Conservation (phyloP, 345 rosid genomes). For the Dovyalis caffra region DNA sequence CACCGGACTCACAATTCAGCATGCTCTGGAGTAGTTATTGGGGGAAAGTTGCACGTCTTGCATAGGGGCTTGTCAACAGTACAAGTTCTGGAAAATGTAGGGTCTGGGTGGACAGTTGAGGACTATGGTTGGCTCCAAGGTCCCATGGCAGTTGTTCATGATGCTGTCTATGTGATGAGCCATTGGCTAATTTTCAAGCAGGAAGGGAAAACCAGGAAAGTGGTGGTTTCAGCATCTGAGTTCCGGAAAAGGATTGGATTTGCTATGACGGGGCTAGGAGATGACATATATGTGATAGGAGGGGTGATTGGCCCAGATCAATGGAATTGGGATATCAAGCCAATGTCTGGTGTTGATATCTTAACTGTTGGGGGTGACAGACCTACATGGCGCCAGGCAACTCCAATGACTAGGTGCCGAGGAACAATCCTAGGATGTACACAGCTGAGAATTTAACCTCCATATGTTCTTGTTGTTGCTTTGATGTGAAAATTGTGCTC, state of each 20-base stretch:
- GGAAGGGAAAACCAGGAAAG: constrained; percentile 52
- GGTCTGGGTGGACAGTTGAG: constrained; percentile 68
- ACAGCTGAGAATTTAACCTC: constrained; percentile 64
- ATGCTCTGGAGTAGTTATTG: constrained; percentile 72
- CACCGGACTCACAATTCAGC: constrained; percentile 88
- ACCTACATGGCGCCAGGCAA: constrained; percentile 70
- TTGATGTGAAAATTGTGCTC: constrained; percentile 24
- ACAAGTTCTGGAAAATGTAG: constrained; percentile 66
- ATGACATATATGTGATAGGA: constrained; percentile 74
- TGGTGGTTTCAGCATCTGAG: constrained; percentile 69
- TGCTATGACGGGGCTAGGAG: constrained; percentile 71
- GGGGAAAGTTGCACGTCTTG: constrained; percentile 71
- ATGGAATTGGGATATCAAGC: constrained; percentile 75
- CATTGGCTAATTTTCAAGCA: constrained; percentile 62
- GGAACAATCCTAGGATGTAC: constrained; percentile 87
- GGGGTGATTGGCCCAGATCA: constrained; percentile 93
- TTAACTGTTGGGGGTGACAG: constrained; percentile 63
- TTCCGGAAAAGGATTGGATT: constrained; percentile 80
- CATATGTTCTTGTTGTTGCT: constrained; percentile 1
- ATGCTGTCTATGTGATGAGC: constrained; percentile 65
- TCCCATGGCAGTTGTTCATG: constrained; percentile 79
- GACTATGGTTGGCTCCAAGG: constrained; percentile 89
- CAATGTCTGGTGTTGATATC: constrained; percentile 66
- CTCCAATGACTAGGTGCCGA: constrained; percentile 77
- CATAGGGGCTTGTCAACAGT: constrained; percentile 88